Percentiles rank a stretch among this genome's conserved stretches.
Conservation (phyloP, 805 yeast genomes). For the Maudiozyma turicensis region DNA sequence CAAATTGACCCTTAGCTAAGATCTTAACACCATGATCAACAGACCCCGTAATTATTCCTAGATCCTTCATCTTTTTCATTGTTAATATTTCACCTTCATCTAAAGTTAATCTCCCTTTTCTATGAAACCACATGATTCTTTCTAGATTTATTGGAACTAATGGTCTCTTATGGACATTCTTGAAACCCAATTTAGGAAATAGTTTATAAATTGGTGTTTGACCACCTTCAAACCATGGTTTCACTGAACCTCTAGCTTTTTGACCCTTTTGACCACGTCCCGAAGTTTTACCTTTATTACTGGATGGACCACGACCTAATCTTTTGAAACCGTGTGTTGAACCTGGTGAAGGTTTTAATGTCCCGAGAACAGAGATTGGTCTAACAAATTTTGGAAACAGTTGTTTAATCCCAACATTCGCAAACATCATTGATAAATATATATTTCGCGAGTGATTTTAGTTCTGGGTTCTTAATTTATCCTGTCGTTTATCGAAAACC, state of each 20-base stretch:
- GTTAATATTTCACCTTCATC: constrained; percentile 54
- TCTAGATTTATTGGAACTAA: constrained; percentile 54
- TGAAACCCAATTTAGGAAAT: constrained; percentile 84
- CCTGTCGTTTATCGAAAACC: too few species aligned
- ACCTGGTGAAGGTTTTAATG: constrained; percentile 49
- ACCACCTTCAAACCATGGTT: constrained; percentile 97
- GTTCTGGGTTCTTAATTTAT: too few species aligned
- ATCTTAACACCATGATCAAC: constrained; percentile 75
- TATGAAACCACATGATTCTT: constrained; percentile 61
- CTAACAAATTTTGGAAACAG: neutral
- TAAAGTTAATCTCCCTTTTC: constrained; percentile 52
- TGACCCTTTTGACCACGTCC: constrained; percentile 99
- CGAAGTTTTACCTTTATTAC: constrained; percentile 87
- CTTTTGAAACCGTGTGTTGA: constrained; percentile 56
- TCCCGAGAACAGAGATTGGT: constrained; percentile 33
- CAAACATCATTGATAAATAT: neutral
- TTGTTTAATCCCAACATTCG: neutral
- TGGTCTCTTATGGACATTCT: constrained; percentile 47
- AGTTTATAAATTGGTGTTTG: constrained; percentile 84
- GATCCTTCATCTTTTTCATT: constrained; percentile 65
- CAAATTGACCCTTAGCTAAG: constrained; percentile 53
- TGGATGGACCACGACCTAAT: constrained; percentile 93
- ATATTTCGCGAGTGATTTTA: neutral
- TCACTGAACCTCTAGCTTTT: constrained; percentile 86
- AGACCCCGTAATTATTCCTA: constrained; percentile 64